phyloP scores from a whole-genome alignment of 495 filamentous ascomycete genomes.

The Aspergillus egyptiacus region DNA sequence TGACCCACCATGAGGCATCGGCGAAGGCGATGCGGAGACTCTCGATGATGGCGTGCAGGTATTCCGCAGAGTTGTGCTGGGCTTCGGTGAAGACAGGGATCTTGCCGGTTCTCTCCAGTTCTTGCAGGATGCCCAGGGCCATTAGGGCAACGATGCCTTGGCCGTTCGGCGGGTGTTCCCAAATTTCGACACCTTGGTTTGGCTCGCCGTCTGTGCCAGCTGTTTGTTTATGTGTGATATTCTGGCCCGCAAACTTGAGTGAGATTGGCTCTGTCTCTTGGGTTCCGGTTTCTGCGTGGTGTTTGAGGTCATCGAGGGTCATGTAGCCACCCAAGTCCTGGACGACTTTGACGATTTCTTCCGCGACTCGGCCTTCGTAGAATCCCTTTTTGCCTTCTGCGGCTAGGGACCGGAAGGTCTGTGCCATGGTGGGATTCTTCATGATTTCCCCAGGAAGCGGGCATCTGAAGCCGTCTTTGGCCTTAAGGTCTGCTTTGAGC shows the following conservation, averaged over 20 bases:
- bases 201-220: slow-evolving; percentile 38
- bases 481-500: slow-evolving; percentile 65
- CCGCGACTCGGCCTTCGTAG: slow-evolving; percentile 78
- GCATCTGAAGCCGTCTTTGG: slow-evolving; percentile 59
- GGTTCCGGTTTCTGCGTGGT: slow-evolving; percentile 66
- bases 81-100: slow-evolving; percentile 60
- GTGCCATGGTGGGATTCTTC: slow-evolving; percentile 74
- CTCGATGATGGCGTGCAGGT: slow-evolving; percentile 89
- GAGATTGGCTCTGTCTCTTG: slow-evolving; percentile 80
- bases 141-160: slow-evolving; percentile 95
- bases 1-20: slow-evolving; percentile 82
- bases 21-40: slow-evolving; percentile 87
- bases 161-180: slow-evolving; percentile 98
- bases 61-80: slow-evolving; percentile 71
- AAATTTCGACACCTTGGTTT: slow-evolving; percentile 67
- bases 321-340: slow-evolving; percentile 72
- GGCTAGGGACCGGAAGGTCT: slow-evolving; percentile 75
- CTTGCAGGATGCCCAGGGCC: slow-evolving; percentile 83
- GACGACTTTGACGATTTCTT: slow-evolving; percentile 71
- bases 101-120: slow-evolving; percentile 65
- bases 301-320: slow-evolving; percentile 69
- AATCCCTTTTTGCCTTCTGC: slow-evolving; percentile 83
- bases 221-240: slow-evolving; percentile 45
- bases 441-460: slow-evolving; percentile 83
- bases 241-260: slow-evolving; percentile 66